Evolutionary conservation across 2,329 filamentous ascomycete species (phyloP).

Genomic region (Lachnellula suecica): DNA sequence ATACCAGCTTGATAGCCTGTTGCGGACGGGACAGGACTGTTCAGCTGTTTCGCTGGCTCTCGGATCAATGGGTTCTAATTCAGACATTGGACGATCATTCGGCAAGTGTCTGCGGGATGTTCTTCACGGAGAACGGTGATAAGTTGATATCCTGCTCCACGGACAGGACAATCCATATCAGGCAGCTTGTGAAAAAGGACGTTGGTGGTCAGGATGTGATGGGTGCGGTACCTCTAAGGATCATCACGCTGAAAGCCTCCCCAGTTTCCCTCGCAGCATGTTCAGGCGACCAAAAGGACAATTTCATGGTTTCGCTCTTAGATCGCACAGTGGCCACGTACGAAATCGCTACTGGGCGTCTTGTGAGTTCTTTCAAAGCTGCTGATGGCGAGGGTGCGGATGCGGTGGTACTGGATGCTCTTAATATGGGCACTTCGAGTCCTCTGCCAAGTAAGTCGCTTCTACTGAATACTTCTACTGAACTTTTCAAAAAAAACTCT

Average conservation of each 20-base stretch:
- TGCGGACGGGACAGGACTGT: constrained; percentile 89
- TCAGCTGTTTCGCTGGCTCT: constrained; percentile 72
- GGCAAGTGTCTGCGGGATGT: constrained; percentile 75
- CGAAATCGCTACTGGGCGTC: constrained; percentile 66
- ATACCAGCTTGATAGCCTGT: constrained; percentile 70
- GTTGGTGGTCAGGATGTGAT: constrained; percentile 57
- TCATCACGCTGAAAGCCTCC: constrained; percentile 81
- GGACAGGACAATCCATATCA: constrained; percentile 82
- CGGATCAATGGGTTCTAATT: constrained; percentile 68
- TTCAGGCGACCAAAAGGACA: constrained; percentile 51
- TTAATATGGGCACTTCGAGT: constrained; percentile 63
- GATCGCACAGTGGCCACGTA: constrained; percentile 62
- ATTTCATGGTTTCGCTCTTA: constrained; percentile 57
- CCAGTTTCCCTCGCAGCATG: constrained; percentile 80
- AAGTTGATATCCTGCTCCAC: constrained; percentile 80
- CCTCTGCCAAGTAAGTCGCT: constrained; percentile 43
- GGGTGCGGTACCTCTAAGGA: constrained; percentile 74
- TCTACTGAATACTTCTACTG: too few relatives aligned
- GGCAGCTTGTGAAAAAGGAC: constrained; percentile 73
- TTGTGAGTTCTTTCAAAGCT: constrained; percentile 75
- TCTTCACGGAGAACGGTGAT: constrained; percentile 69
- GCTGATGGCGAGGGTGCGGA: constrained; percentile 78
- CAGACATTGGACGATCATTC: constrained; percentile 93
- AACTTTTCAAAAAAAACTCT: background rate
- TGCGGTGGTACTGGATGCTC: constrained; percentile 77